These are phyloP conservation scores for Colletotrichum tropicale DNA, from an alignment of 2,329 filamentous ascomycete species.

Conservation along the genomic window DNA sequence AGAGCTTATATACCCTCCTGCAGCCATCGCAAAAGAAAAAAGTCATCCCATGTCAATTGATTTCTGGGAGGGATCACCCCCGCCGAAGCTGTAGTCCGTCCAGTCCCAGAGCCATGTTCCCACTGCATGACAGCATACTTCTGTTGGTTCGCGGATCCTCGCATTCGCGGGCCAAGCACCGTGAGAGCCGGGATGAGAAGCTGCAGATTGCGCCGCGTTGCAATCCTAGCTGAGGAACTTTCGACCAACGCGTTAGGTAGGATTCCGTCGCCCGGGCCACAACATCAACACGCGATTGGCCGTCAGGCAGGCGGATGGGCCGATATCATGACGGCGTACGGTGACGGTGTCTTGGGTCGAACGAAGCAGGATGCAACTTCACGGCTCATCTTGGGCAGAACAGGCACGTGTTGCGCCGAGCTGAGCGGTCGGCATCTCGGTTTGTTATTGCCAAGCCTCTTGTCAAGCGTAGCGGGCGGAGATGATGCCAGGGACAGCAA, in stretches of 20 bases:
- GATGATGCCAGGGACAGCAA: slow-evolving; percentile 12
- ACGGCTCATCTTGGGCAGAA: slow-evolving; percentile 12
- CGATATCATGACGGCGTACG: slow-evolving; percentile 12
- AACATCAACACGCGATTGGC: not conserved
- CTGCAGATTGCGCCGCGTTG: slow-evolving; percentile 1
- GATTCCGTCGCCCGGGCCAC: slow-evolving; percentile 4
- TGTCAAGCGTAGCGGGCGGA: slow-evolving; percentile 6
- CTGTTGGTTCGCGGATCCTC: slow-evolving; percentile 9
- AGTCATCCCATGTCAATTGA: not conserved
- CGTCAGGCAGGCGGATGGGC: not conserved
- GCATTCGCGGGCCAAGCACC: not conserved
- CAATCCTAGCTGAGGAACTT: not conserved
- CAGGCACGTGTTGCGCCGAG: slow-evolving; percentile 8
- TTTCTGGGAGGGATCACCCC: not conserved
- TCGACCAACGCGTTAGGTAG: slow-evolving; percentile 6
- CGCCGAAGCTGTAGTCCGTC: not conserved
- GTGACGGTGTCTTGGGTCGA: slow-evolving; percentile 1
- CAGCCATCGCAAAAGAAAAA: not conserved
- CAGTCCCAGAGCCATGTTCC: not conserved
- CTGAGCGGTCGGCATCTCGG: slow-evolving; percentile 1
- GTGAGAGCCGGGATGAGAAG: not conserved
- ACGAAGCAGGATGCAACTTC: slow-evolving; percentile 6
- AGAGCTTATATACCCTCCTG: slow-evolving; percentile 16
- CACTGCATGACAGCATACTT: slow-evolving; percentile 1
- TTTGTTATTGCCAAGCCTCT: slow-evolving; percentile 8